These are phyloP conservation scores for Eurotiales sp. DNA, from an alignment of 2,329 filamentous ascomycete species.

Conservation along the genomic window DNA sequence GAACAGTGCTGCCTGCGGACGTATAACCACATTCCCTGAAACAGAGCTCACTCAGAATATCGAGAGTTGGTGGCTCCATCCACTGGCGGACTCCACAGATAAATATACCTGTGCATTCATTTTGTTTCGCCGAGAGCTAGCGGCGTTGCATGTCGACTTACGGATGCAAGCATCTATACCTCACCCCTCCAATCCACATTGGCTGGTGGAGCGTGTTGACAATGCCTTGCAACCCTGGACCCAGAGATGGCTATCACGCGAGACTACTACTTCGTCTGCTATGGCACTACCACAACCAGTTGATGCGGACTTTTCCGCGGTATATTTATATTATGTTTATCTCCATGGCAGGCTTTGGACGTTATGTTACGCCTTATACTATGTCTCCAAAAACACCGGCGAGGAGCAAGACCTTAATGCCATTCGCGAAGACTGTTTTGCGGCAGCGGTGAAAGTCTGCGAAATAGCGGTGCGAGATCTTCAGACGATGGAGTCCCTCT, in stretches of 20 bases:
- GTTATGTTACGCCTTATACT: conserved; percentile 25
- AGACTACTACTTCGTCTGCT: not conserved
- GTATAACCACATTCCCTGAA: conserved; percentile 26
- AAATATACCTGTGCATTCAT: conserved; percentile 30
- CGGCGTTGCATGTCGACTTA: conserved; percentile 19
- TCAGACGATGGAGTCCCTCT: conserved; percentile 23
- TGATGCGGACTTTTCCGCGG: not conserved
- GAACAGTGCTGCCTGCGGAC: conserved; percentile 26
- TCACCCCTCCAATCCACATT: conserved; percentile 20
- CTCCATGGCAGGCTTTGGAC: conserved; percentile 27
- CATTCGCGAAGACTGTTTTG: conserved; percentile 24
- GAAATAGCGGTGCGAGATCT: conserved; percentile 26
- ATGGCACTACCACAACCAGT: not conserved
- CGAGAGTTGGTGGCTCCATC: conserved; percentile 27
- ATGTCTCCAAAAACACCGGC: conserved; percentile 8
- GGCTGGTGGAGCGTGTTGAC: conserved; percentile 24
- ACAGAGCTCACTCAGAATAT: conserved; percentile 23
- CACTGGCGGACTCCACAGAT: conserved; percentile 25
- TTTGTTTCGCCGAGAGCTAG: conserved; percentile 20
- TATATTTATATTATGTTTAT: conserved; percentile 26
- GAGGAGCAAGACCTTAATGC: conserved; percentile 15
- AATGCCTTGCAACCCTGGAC: conserved; percentile 21
- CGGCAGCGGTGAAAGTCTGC: conserved; percentile 25
- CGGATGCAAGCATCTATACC: conserved; percentile 11
- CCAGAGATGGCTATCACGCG: conserved; percentile 19